These are phyloP conservation scores for Thermomucor indicae-seudaticae DNA, from an alignment of 371 early-diverging fungal species.

Conservation along the genomic window DNA sequence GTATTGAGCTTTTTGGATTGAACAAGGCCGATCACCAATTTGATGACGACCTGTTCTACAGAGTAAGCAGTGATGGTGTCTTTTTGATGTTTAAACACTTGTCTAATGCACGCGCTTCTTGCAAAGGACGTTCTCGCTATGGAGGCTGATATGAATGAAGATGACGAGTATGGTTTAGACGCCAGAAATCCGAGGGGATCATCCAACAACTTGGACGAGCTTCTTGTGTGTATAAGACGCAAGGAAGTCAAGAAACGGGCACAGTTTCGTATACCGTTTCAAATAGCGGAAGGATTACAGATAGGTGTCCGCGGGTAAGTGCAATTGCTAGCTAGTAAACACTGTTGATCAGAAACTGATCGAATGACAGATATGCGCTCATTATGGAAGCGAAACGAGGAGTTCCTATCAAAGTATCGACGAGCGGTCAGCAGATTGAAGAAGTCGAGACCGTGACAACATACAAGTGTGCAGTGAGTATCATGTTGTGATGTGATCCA, in stretches of 20 bases:
- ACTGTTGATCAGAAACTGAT: too few species aligned
- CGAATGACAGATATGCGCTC: too few species aligned
- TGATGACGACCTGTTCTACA: slow-evolving; percentile 44
- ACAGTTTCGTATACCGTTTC: slow-evolving; percentile 47
- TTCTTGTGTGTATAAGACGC: slow-evolving; percentile 43
- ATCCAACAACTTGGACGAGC: slow-evolving; percentile 30
- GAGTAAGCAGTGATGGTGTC: slow-evolving; percentile 31
- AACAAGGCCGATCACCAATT: slow-evolving; percentile 41
- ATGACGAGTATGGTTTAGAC: slow-evolving; percentile 6
- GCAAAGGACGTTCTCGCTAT: slow-evolving; percentile 16
- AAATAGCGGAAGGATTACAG: slow-evolving; percentile 45
- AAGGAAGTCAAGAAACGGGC: slow-evolving; percentile 58
- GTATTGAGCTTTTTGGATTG: slow-evolving; percentile 56
- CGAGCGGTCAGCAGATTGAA: slow-evolving; percentile 42
- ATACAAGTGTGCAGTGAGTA: slow-evolving; percentile 47
- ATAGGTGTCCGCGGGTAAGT: slow-evolving; percentile 56
- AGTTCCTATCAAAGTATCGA: slow-evolving; percentile 38
- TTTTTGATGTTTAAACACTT: background rate
- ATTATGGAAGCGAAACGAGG: slow-evolving; percentile 46
- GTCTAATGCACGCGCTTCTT: background rate
- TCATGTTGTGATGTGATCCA: too few species aligned
- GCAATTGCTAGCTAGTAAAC: background rate
- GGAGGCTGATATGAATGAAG: slow-evolving; percentile 10
- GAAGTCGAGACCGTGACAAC: slow-evolving; percentile 54
- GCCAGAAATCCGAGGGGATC: background rate